Percentiles rank a stretch among this genome's conserved stretches.
These are phyloP conservation scores for Auricularia cornea DNA, from an alignment of 768 basidiomycete genomes.

Conservation along the genomic window DNA sequence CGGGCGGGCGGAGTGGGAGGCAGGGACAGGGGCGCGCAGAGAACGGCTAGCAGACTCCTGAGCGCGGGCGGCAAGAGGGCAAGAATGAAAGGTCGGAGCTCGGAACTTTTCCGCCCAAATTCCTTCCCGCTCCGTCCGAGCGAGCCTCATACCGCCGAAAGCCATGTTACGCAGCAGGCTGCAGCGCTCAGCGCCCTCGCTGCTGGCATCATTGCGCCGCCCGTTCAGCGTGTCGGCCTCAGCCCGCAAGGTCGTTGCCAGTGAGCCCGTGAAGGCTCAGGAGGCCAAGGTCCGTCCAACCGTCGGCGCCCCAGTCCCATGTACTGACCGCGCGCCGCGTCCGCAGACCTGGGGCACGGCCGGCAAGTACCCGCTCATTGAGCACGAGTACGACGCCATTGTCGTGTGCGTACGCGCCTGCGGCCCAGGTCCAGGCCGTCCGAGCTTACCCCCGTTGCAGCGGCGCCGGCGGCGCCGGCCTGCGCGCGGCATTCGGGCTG, in stretches of 20 bases:
- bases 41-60: too few species aligned
- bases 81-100: too few species aligned
- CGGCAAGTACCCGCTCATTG: constrained; percentile 92
- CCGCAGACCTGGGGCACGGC: constrained; percentile 37
- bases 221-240: constrained; percentile 60
- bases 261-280: constrained; percentile 70
- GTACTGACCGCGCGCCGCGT: constrained; percentile 35
- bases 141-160: too few species aligned
- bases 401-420: constrained; percentile 69
- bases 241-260: constrained; percentile 53
- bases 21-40: too few species aligned
- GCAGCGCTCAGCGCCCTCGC: background rate
- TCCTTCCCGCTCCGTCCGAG: too few species aligned
- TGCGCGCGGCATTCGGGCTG: constrained; percentile 95
- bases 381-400: constrained; percentile 98
- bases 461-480: constrained; percentile 95
- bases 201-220: constrained; percentile 15
- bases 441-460: constrained; percentile 33
- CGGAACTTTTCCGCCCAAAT: too few species aligned
- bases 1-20: too few species aligned
- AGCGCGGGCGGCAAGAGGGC: too few species aligned
- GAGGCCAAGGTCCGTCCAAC: constrained; percentile 62
- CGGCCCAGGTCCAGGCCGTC: background rate
- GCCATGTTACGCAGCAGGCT: too few species aligned
- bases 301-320: constrained; percentile 3